Conservation (phyloP, 169 alveolate species). For the Eimeria brunetti region DNA sequence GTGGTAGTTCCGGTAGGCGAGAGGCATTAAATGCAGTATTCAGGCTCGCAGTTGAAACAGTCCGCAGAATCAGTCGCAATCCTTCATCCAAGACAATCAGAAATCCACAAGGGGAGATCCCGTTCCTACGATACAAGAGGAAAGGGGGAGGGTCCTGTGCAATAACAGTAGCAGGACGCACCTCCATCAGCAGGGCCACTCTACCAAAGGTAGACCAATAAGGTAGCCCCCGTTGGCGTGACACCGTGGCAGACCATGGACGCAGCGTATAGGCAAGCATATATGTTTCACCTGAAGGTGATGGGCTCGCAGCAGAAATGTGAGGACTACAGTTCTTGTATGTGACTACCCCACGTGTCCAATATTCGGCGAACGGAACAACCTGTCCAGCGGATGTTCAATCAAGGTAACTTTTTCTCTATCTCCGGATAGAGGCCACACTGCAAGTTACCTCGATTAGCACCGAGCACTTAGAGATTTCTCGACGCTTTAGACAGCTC, state of each 20-base stretch:
- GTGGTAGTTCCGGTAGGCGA: no score
- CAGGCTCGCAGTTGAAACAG: no score
- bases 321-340: background rate
- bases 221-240: background rate
- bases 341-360: background rate
- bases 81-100: background rate
- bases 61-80: background rate
- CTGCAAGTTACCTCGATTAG: background rate
- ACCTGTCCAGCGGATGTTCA: background rate
- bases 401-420: background rate
- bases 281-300: background rate
- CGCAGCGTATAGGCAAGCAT: background rate
- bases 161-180: background rate
- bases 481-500: background rate
- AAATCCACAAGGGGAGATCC: background rate
- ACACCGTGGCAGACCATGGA: background rate
- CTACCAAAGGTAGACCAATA: background rate
- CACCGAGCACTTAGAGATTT: background rate
- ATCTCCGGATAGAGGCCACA: background rate
- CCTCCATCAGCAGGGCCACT: background rate
- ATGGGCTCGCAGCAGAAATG: background rate
- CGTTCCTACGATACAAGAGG: background rate
- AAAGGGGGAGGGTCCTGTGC: background rate
- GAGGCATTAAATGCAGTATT: conserved; percentile 2
- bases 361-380: background rate